phyloP scores from a whole-genome alignment of 2,329 filamentous ascomycete species.

The Septoria petroselini region DNA sequence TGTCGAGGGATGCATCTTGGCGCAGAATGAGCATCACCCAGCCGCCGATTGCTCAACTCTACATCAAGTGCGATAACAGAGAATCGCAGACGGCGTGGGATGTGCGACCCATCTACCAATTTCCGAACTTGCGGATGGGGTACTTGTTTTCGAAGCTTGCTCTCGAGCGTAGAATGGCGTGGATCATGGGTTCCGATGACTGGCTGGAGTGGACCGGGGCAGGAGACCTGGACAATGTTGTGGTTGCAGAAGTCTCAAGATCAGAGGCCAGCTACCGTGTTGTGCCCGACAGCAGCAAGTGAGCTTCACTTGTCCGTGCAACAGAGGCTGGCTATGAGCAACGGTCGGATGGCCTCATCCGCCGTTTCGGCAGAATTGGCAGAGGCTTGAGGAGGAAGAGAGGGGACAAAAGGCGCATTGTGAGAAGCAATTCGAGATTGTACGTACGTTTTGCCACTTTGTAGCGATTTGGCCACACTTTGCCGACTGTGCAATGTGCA shows the following conservation, averaged over 20 bases:
- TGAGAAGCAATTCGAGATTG: no score
- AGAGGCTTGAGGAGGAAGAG: no score
- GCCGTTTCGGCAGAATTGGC: no score
- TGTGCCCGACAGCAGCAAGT: no score
- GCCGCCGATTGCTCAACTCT: constrained; percentile 1
- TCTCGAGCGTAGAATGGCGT: not conserved
- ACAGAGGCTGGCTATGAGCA: no score
- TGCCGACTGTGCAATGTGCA: no score
- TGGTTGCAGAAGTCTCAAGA: not conserved
- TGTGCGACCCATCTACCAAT: not conserved
- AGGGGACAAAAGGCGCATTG: no score
- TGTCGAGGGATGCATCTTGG: constrained; percentile 1
- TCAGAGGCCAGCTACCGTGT: no score
- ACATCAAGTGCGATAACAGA: not conserved
- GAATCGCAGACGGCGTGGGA: not conserved
- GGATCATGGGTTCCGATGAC: not conserved
- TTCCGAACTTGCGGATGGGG: not conserved
- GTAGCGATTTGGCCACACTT: no score
- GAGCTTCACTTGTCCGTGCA: no score
- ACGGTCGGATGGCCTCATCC: no score
- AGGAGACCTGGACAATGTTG: not conserved
- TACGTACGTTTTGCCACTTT: no score
- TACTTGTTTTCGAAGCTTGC: not conserved
- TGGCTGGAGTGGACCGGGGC: constrained; percentile 1
- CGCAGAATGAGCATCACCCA: constrained; percentile 9